These are phyloP conservation scores for Tuber calosporum DNA, from an alignment of 495 filamentous ascomycete genomes.

Conservation along the genomic window DNA sequence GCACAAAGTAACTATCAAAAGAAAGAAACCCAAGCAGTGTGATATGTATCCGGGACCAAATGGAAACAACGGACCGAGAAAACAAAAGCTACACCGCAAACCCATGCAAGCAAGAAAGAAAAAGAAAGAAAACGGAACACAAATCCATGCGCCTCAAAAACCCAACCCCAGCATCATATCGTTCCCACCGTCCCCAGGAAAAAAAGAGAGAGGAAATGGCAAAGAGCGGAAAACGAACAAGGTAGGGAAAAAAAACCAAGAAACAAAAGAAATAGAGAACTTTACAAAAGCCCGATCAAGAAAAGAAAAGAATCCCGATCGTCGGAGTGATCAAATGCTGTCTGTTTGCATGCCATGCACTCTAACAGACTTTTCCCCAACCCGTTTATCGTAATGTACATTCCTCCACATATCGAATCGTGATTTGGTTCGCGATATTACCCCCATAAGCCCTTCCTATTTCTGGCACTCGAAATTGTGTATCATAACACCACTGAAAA, in stretches of 20 bases:
- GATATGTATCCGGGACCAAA: conserved; percentile 21
- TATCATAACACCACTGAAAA: conserved; percentile 19
- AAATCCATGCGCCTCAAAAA: conserved; percentile 42
- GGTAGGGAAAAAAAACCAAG: conserved; percentile 20
- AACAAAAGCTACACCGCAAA: conserved; percentile 36
- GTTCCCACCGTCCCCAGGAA: conserved; percentile 33
- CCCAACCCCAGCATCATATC: conserved; percentile 41
- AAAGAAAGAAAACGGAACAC: conserved; percentile 26
- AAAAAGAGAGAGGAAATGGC: conserved; percentile 22
- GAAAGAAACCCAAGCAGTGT: conserved; percentile 25
- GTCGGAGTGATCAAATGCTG: neutral
- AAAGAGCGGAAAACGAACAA: conserved; percentile 9
- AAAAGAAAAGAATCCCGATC: conserved; percentile 26
- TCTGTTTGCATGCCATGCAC: conserved; percentile 24
- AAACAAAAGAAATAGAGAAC: conserved; percentile 35
- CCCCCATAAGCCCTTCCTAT: conserved; percentile 25
- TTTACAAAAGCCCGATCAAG: conserved; percentile 41
- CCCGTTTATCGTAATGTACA: conserved; percentile 39
- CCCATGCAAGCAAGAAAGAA: conserved; percentile 33
- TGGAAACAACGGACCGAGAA: conserved; percentile 34
- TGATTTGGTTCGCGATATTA: conserved; percentile 30
- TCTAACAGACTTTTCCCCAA: conserved; percentile 38
- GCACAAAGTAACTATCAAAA: conserved; percentile 23
- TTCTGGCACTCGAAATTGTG: conserved; percentile 25
- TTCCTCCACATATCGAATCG: conserved; percentile 31